Evolutionary conservation across 352 stramenopile species (phyloP), one percentile per base, ranked within the genome.

Genomic region (Globisporangium viniferum): DNA sequence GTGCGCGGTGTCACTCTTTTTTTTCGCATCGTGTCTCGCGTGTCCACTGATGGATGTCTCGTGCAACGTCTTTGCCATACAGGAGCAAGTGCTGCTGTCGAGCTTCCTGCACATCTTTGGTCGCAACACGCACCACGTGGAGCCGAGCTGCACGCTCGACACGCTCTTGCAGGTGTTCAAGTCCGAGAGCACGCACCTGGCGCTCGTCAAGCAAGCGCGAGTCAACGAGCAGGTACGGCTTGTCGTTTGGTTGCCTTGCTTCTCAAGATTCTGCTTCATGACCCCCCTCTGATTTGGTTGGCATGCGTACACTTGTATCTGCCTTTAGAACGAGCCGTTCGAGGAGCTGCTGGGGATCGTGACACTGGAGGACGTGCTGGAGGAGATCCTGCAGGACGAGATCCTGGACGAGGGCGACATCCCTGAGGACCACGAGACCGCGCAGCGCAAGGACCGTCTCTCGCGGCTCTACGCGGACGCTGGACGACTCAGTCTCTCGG

Each of bases 301-400:
- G 3, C 15, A 29, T 31, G 59, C 56, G 57, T 62, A 31, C 62
- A 31, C 15, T 12, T 27, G 53, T 56, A 31, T 64, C 51, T 69
- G 62, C 8, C 1, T 53, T 31, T 63, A 93, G 62, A 76, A 66
- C 41, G 95, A 98, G 69, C 90, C 96, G 12, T 94, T 93, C 62
- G 97, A 98, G 58, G 89, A 95, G 68, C 77, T 99, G 1, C 89
- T 97, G 57, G 98, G 98, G 22, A 98, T 99, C 44, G 97, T 99
- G 44, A 99, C 98, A 14, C 75, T 99, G 7, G 97, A 99, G 77
- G 98, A 99, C 77, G 97, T 99, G 22, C 90, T 99, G 53, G 97
- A 99, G 73, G 92, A 98, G 62, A 99, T 99, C 69, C 78, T 99
- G 59, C 84, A 92, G 65, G 91, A 96, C 65, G 95, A 99, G 69